Conservation (phyloP, 345 rosid species). For the Gossypium anomalum region DNA sequence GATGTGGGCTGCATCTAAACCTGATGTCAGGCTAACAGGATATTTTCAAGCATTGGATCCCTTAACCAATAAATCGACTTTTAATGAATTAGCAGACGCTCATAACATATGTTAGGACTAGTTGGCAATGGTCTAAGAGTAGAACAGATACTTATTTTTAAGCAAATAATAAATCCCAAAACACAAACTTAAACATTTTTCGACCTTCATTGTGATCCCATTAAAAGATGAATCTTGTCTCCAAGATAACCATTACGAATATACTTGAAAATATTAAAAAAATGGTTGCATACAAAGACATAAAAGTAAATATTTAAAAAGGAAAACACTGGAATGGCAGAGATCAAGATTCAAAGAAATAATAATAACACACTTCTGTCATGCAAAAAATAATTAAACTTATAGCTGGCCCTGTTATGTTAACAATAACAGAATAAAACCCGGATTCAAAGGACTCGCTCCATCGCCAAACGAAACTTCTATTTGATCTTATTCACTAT, state of each 20-base stretch:
- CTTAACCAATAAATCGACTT: neutral
- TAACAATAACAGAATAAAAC: conserved; percentile 5
- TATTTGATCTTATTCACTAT: too few species aligned
- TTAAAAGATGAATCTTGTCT: too few species aligned
- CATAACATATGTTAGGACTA: too few species aligned
- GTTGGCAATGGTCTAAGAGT: too few species aligned
- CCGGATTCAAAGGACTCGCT: conserved; percentile 22
- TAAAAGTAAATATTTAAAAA: neutral
- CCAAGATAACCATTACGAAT: too few species aligned
- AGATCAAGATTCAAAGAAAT: neutral
- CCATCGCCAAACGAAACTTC: neutral
- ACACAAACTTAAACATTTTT: too few species aligned
- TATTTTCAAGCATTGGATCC: conserved; percentile 2
- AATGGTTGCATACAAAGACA: too few species aligned
- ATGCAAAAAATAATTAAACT: neutral
- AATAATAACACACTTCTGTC: neutral
- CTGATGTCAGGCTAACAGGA: neutral
- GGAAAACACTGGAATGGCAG: neutral
- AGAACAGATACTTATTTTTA: too few species aligned
- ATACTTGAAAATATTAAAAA: too few species aligned
- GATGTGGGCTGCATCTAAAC: neutral
- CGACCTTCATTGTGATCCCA: too few species aligned
- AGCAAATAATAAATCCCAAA: too few species aligned
- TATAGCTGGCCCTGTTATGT: conserved; percentile 4
- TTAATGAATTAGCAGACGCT: too few species aligned